Base-by-base conservation (phyloP, 495 filamentous ascomycete species). In the Penicillium dipodomyicola region DNA sequence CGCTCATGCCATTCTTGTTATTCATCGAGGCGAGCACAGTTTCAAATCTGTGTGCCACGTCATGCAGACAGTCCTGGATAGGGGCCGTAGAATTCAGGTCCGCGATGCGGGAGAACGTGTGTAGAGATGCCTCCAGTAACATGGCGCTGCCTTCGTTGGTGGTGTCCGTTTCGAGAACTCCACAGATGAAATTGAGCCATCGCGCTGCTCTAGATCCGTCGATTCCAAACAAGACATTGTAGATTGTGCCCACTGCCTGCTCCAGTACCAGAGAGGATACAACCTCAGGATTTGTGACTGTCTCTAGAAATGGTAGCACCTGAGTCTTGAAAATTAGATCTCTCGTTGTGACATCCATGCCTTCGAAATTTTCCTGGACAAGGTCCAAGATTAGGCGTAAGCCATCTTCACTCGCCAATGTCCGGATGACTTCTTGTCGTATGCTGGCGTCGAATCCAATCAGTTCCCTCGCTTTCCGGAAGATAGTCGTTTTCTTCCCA, bases 191-290 rank as follows among this genome's bases (percentile, higher is more conserved):
- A 2, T 50, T 54, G 48, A 84, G 80, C 41, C 84, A 64, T 4
- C 40, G 48, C 22, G 79, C 60, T 5, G 70, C 77, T 25, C 80
- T 71, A 12, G 66, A 67, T 19, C 84, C 83, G 46, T 55, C 63
- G 14, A 68, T 60, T 20, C 84, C 82, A 55, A 73, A 84, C 17
- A 87, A 59, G 58, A 77, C 75, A 51, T 77, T 84, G 65, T 80
- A 84, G 32, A 87, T 83, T 3, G 77, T 84, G 20, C 69, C 79
- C 33, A 86, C 72, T 6, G 76, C 64, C 35, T 71, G 74, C 57
- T 87, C 82, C 5, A 86, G 62, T 2, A 84, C 67, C 29, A 81
- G 62, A 0, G 84, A 86, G 7, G 72, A 67, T 15, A 80, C 59
- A 7, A 87, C 75, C 22, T 80, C 70, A 3, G 72, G 70, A 61